Evolutionary conservation across 805 yeast species (phyloP).

Genomic region (Diddensiella transvaalensis): DNA sequence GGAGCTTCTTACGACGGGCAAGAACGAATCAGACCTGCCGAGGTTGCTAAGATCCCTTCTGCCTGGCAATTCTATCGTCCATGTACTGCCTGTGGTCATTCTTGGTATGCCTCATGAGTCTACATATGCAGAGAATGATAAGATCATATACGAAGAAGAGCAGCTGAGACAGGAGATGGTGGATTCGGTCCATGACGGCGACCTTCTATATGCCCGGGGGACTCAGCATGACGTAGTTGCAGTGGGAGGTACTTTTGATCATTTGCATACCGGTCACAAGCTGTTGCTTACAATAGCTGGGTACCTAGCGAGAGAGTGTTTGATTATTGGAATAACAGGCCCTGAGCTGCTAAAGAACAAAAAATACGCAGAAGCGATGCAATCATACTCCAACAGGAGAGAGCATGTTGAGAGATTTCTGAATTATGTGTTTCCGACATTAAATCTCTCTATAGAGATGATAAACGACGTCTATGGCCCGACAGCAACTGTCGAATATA

Average conservation of each 20-base stretch:
- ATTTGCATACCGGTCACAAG: conserved; percentile 92
- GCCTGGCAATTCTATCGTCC: conserved; percentile 19
- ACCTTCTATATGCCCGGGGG: conserved; percentile 19
- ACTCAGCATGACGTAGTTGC: conserved; percentile 34
- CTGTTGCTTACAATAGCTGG: conserved; percentile 71
- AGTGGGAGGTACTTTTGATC: conserved; percentile 97
- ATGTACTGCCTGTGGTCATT: conserved; percentile 25
- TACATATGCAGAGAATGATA: conserved; percentile 1
- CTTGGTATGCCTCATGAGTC: conserved; percentile 12
- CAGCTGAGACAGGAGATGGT: conserved; percentile 13
- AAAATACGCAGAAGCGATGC: conserved; percentile 62
- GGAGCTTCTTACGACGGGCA: conserved; percentile 34
- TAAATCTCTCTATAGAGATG: conserved; percentile 51
- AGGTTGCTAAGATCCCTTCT: conserved; percentile 19
- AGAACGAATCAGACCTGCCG: conserved; percentile 23
- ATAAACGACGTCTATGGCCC: conserved; percentile 93
- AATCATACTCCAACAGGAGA: conserved; percentile 53
- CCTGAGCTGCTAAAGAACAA: conserved; percentile 68
- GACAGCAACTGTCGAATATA: conserved; percentile 68
- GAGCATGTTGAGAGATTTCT: conserved; percentile 49
- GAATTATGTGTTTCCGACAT: conserved; percentile 41
- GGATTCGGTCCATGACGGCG: conserved; percentile 13
- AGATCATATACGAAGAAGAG: conserved; percentile 2
- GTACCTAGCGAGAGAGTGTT: conserved; percentile 48
- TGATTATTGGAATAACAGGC: conserved; percentile 86